These are phyloP conservation scores for Gentiana dahurica DNA, from an alignment of 257 asterid species.

Conservation along the genomic window DNA sequence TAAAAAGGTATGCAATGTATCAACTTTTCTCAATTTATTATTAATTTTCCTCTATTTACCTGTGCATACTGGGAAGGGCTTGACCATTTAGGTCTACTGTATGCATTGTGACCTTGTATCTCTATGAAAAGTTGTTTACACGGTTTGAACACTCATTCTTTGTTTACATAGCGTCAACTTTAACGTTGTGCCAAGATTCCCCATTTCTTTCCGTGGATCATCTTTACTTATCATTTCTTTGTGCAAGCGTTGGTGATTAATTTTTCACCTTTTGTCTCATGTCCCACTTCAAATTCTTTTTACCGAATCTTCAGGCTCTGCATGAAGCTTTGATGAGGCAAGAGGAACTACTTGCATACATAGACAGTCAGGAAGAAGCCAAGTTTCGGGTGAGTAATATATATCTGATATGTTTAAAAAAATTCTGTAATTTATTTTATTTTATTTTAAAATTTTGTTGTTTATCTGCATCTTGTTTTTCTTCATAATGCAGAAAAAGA, in stretches of 20 bases:
- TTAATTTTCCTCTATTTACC: too few species aligned
- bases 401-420: background rate
- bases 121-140: too few species aligned
- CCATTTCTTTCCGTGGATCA: background rate
- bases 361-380: conserved; percentile 80
- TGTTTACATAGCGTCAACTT: too few species aligned
- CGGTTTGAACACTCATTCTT: too few species aligned
- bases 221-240: background rate
- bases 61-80: too few species aligned
- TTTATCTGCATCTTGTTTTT: background rate
- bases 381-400: conserved; percentile 47
- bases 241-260: too few species aligned
- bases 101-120: too few species aligned
- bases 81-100: too few species aligned
- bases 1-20: conserved; percentile 51
- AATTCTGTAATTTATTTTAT: background rate
- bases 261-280: background rate
- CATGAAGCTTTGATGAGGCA: conserved; percentile 94
- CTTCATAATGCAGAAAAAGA: conserved; percentile 49
- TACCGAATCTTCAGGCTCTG: conserved; percentile 53
- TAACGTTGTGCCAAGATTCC: too few species aligned
- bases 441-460: too few species aligned
- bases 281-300: conserved; percentile 7
- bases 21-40: background rate
- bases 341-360: conserved; percentile 90